Base-by-base conservation (phyloP, 495 filamentous ascomycete species). In the Penicilliopsis zonata region DNA sequence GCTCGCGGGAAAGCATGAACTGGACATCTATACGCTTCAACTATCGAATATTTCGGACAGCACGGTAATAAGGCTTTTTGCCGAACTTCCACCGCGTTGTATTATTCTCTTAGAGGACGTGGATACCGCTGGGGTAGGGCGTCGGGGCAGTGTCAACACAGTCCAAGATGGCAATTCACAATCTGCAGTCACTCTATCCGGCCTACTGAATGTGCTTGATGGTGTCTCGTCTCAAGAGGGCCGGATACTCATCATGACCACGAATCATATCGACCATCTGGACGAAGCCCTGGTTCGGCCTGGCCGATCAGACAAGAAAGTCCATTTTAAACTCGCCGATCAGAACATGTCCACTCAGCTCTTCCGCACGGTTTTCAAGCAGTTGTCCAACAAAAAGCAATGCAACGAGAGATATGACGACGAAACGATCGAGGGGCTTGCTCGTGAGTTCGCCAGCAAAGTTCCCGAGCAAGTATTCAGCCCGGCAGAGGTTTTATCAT, bases 141-240 rank as follows among this genome's bases (percentile, higher is more conserved):
- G 28, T n/a, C 13, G 27, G 13, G 28, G 9, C 6, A 18, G 3
- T 18, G 22, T 9, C 10, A n/a, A 27, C 10, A n/a, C 5, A 5
- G 4, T 27, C 10, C 4, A 27, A 5, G 25, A 27, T 13, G n/a
- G 10, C n/a, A 4, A 27, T 5, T 3, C 25, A 5, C n/a, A 9
- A 5, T 5, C 5, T 12, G 25, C 10, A 4, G n/a, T 27, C 25
- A 5, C 80, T 0, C 63, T 87, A 4, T 85, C 80, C 1, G 82
- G 79, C 0, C 61, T 90, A 0, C 66, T 87, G 10, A 90, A 87
- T 53, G 78, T 74, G 31, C 83, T 90, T 42, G 83, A 90, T 43
- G 83, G 83, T 13, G 82, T 86, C 0, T 78, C 82, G 3, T 78
- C 76, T 2, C 80, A 86, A 33, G 83, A 90, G 53, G 83, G 83